phyloP scores from a whole-genome alignment of 2,329 filamentous ascomycete species.

The Lachnellula hyalina region DNA sequence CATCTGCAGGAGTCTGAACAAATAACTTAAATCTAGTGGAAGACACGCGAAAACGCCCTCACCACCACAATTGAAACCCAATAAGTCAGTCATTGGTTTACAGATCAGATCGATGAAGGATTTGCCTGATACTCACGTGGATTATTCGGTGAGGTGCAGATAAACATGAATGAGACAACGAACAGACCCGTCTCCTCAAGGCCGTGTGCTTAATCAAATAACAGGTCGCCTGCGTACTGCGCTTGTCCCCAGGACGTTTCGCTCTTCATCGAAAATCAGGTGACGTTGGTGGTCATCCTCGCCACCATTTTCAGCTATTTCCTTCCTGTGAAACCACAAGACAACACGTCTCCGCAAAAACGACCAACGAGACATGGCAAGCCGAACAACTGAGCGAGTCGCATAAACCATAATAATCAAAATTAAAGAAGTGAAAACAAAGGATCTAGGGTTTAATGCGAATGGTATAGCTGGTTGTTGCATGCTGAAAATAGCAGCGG shows the following conservation, averaged over 20 bases:
- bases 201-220: background rate
- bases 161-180: too few relatives aligned
- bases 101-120: too few relatives aligned
- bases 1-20: background rate
- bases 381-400: background rate
- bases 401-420: conserved; percentile 2
- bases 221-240: background rate
- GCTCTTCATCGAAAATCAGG: background rate
- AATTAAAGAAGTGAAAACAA: background rate
- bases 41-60: background rate
- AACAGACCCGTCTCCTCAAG: background rate
- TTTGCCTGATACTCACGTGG: too few relatives aligned
- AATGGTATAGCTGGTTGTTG: conserved; percentile 1
- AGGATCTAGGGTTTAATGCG: background rate
- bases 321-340: background rate
- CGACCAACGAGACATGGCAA: background rate
- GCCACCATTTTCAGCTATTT: background rate
- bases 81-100: background rate
- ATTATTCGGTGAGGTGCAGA: too few relatives aligned
- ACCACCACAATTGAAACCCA: background rate
- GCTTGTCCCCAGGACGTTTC: background rate
- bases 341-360: background rate
- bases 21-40: background rate
- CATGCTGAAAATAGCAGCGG: conserved; percentile 6
- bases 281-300: background rate